Base-by-base conservation (phyloP, 2,329 filamentous ascomycete species). In the Apiospora marii region DNA sequence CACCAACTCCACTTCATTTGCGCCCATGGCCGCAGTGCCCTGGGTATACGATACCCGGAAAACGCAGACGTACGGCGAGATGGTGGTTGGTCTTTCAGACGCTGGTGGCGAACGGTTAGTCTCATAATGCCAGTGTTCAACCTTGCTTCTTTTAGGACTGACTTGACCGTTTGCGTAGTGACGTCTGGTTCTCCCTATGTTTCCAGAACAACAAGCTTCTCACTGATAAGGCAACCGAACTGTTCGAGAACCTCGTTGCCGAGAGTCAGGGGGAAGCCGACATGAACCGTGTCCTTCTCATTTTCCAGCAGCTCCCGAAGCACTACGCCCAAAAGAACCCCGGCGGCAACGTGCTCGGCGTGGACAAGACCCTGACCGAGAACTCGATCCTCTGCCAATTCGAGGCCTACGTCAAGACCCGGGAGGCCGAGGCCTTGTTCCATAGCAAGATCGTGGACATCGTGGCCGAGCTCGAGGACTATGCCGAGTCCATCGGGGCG, bases 331-430 rank as follows among this genome's bases (percentile, higher is more conserved):
- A 80, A 68, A 76, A 82, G 16, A 82, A 81, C 37, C 73, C 73
- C 4, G 82, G 84, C 41, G 83, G 82, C 49, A 84, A 84, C 74
- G 80, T 85, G 67, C 77, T 85, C 37, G 82, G 81, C 4, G 76
- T 86, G 16, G 80, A 82, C 76, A 79, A 70, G 4, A 30, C 13
- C 24, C 24, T 58, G 13, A 71, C 78, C 75, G 77, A 79, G 51
- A 80, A 80, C 46, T 80, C 80, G 70, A 72, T 80, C 48, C 73
- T 78, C 34, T 82, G 80, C 77, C 78, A 79, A n/a, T 72, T 75
- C 30, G 74, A 78, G 74, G 75, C 79, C 37, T 79, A 79, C 71
- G 77, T 82, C 43, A 78, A 77, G 72, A 78, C 77, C 44, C 78
- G 74, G 1, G 78, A 81, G 48, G 68, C 75, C 19, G 73, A 77